Evolutionary conservation across 176 grass and related monocot genomes (phyloP), one percentile per base, ranked within the genome.

Genomic region (Microstegium vimineum): DNA sequence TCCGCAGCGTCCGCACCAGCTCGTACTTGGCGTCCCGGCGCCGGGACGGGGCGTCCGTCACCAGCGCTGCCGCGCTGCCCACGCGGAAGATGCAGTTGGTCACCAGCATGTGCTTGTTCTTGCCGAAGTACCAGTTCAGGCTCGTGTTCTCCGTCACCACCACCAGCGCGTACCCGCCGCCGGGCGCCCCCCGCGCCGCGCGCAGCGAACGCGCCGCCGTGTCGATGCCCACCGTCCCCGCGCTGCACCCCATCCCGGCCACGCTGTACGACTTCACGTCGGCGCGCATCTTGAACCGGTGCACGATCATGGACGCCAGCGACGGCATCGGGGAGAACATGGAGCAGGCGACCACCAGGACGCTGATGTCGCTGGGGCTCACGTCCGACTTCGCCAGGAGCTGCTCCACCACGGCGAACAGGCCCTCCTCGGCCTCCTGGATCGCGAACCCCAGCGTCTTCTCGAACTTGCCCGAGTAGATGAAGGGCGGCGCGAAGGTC

Each of bases 21-120:
- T 97, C 92, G 87, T 90, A 94, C 77, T 85, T 92, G 49, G 92
- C 80, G 65, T 82, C 74, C 12, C 27, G 27, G 25, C 87, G 87
- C 15, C 79, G 86, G 3, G 76, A n/a, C 0, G 74, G 81, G 18
- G 85, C 86, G 73, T 91, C 93, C 35, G 92, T 97, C 6, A 97
- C 11, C 4, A 97, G 83, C 81, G 82, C 85, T 27, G 92, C 90
- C 11, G 90, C 90, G 56, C 79, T 88, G 80, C 94, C 94, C 0
- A 89, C 91, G 16, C 91, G 90, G 85, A 97, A 97, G 85, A 97
- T 97, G 90, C 89, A 94, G 89, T 97, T 97, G 62, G 94, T 97
- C 20, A 94, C 91, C 30, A 94, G 91, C 94, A 94, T 97, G 83
- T 94, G 92, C 83, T 93, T 93, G 87, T 97, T 90, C 46, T 92